These are phyloP conservation scores for Salvia hispanica DNA, from an alignment of 257 asterid genomes.

Conservation along the genomic window DNA sequence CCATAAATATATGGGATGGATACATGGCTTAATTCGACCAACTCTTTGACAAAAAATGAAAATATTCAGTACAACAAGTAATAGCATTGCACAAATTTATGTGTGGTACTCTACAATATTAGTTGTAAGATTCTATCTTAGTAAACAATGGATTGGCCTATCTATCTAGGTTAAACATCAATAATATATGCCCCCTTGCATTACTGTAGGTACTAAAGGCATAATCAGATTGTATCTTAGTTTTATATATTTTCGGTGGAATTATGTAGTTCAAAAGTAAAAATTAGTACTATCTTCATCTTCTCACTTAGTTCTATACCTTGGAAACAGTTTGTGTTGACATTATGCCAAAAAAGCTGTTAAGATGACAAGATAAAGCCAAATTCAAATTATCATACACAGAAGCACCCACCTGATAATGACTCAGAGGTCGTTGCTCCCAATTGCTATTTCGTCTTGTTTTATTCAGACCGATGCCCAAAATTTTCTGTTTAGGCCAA, in stretches of 20 bases:
- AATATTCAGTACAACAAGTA: not conserved
- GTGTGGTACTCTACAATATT: not conserved
- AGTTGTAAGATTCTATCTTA: too few species aligned
- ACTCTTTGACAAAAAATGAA: not conserved
- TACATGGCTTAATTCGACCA: slow-evolving; percentile 7
- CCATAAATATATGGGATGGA: slow-evolving; percentile 15
- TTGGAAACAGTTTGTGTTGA: not conserved
- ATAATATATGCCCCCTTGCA: not conserved
- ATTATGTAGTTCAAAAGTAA: not conserved
- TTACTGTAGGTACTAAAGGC: not conserved
- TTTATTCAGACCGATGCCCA: slow-evolving; percentile 84
- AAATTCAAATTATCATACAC: not conserved
- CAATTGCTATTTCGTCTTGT: slow-evolving; percentile 94
- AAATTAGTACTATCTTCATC: slow-evolving; percentile 1
- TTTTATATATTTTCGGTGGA: not conserved
- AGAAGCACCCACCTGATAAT: slow-evolving; percentile 59
- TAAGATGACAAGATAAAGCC: slow-evolving; percentile 5
- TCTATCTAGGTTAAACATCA: not conserved
- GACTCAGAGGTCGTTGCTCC: slow-evolving; percentile 91
- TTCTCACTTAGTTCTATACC: not conserved
- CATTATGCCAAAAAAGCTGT: not conserved
- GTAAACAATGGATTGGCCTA: too few species aligned
- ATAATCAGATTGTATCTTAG: not conserved
- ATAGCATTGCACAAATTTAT: slow-evolving; percentile 4
- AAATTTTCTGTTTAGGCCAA: slow-evolving; percentile 62